phyloP scores from a whole-genome alignment of 257 asterid genomes.

The Ophiorrhiza pumila region DNA sequence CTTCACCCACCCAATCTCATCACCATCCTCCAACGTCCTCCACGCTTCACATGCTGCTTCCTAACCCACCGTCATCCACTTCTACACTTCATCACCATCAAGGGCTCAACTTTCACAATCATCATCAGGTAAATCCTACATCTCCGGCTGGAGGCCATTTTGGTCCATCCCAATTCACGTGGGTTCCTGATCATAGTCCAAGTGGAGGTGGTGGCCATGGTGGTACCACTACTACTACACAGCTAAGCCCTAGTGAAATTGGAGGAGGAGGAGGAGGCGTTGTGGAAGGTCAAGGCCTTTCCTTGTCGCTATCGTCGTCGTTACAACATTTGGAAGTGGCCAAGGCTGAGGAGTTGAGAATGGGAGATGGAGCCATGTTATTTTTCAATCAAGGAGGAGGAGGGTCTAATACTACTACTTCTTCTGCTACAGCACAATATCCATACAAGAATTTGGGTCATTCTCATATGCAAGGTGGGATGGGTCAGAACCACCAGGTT shows the following conservation, averaged over 20 bases:
- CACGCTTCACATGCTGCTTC: conserved; percentile 74
- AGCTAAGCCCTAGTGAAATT: conserved; percentile 44
- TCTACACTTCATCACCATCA: conserved; percentile 36
- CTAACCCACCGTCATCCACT: conserved; percentile 42
- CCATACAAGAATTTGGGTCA: conserved; percentile 44
- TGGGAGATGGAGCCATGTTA: conserved; percentile 64
- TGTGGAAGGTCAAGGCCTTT: conserved; percentile 74
- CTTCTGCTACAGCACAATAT: conserved; percentile 32
- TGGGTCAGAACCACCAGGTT: conserved; percentile 37
- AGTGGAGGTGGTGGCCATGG: conserved; percentile 19
- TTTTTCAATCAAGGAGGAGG: conserved; percentile 62
- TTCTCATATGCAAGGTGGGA: conserved; percentile 24
- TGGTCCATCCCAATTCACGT: conserved; percentile 49
- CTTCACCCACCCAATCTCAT: conserved; percentile 58
- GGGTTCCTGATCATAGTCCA: conserved; percentile 45
- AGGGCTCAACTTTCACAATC: background rate
- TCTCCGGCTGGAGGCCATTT: conserved; percentile 34
- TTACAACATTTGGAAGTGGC: conserved; percentile 67
- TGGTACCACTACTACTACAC: background rate
- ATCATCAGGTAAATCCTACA: conserved; percentile 11
- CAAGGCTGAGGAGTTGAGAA: conserved; percentile 68
- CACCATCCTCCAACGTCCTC: conserved; percentile 38
- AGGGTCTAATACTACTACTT: conserved; percentile 31
- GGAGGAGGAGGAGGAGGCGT: conserved; percentile 47
- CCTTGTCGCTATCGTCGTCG: conserved; percentile 76